phyloP scores from a whole-genome alignment of 2,329 filamentous ascomycete species.

The Fusarium longipes region DNA sequence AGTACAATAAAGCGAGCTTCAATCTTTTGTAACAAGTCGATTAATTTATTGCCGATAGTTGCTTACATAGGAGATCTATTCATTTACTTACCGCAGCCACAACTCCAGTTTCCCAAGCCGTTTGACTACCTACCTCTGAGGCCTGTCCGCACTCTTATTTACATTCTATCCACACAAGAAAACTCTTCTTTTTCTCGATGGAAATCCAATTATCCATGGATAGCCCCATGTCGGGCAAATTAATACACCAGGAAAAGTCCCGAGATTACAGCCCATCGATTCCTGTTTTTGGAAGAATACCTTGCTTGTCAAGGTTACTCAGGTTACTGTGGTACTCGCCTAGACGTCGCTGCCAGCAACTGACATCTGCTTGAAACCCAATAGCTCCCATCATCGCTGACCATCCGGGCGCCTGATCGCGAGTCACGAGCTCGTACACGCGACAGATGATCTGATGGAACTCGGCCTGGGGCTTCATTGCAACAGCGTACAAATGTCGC shows the following conservation, averaged over 20 bases:
- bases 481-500: constrained; percentile 40
- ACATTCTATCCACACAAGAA: neutral
- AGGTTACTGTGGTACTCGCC: constrained; percentile 26
- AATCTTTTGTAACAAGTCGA: neutral
- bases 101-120: constrained; percentile 9
- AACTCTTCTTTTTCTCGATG: neutral
- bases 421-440: constrained; percentile 43
- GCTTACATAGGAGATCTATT: constrained; percentile 11
- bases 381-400: constrained; percentile 33
- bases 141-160: neutral
- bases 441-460: constrained; percentile 35
- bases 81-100: neutral
- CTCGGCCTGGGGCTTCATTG: constrained; percentile 21
- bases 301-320: constrained; percentile 39
- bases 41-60: constrained; percentile 6
- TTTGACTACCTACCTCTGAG: constrained; percentile 6
- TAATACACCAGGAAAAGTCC: neutral
- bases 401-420: constrained; percentile 34
- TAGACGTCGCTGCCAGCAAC: constrained; percentile 31
- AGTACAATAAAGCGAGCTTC: constrained; percentile 1
- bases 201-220: neutral
- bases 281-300: constrained; percentile 21
- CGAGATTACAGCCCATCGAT: neutral
- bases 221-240: neutral
- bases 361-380: constrained; percentile 20